Evolutionary conservation across 352 stramenopile genomes (phyloP), one percentile per base, ranked within the genome.

Genomic region (Phytophthora capsici): DNA sequence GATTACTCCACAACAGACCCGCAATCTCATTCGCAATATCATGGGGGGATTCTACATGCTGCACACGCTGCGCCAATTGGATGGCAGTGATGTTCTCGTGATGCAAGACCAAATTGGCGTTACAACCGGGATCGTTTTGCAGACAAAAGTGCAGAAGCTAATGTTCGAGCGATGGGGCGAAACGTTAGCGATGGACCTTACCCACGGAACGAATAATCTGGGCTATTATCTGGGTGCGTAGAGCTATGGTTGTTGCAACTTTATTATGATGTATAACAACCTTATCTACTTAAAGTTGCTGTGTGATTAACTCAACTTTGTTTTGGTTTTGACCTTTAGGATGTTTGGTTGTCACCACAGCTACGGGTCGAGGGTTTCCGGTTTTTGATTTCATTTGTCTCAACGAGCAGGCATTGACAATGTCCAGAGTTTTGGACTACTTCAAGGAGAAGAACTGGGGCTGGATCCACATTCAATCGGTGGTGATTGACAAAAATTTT

Each of bases 131-230:
- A 50, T 72, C n/a, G 46, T 52, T 2, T 56, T 67, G 36, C 51
- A 63, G 28, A 67, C 49, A 1, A 23, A 53, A 17, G 17, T 55
- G 17, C 60, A 71, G 37, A 71, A 71, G 40, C n/a, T 60, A 14
- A 57, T 43, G n/a, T 71, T 68, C 19, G 36, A 63, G 37, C 13
- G 25, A 7, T 73, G 53, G 62, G 63, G 63, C 3, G 46, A 72
- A 10, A 66, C 30, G 7, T 12, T 76, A 3, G 26, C 41, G 1
- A 71, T 74, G 59, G 64, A 77, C 43, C 74, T 58, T 38, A 77
- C 63, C 6, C 58, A 68, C 4, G 51, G 1, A 2, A 68, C 59
- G 0, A 77, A 74, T 25, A 74, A 73, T 13, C 22, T 68, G 1
- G 57, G 57, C 0, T 72, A 63, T 36, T 51, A 57, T 13, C 51